phyloP scores from a whole-genome alignment of 169 alveolate genomes.

The Besnoitia besnoiti region DNA sequence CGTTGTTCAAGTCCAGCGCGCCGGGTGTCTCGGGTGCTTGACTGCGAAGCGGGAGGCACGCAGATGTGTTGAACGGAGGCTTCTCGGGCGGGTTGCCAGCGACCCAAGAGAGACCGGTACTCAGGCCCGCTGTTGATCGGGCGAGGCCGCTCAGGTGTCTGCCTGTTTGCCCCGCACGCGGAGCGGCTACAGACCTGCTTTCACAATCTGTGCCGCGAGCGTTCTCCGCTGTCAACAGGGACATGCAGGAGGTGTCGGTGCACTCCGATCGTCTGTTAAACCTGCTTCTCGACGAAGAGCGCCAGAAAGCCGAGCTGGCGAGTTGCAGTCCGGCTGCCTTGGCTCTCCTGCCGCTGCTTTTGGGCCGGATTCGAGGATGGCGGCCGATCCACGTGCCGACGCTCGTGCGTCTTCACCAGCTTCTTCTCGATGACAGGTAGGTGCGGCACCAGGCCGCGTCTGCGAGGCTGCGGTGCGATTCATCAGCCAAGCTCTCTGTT shows the following conservation, averaged over 20 bases:
- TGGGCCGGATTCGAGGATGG: neutral
- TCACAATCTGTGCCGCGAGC: neutral
- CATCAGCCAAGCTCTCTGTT: too few relatives aligned
- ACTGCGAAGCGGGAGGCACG: too few relatives aligned
- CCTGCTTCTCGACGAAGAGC: constrained; percentile 7
- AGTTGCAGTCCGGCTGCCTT: constrained; percentile 40
- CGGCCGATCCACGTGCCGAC: constrained; percentile 10
- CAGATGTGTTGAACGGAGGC: too few relatives aligned
- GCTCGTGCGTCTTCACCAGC: constrained; percentile 22
- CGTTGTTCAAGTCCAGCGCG: too few relatives aligned
- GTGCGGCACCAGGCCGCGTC: neutral
- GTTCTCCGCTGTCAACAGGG: neutral
- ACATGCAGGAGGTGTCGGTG: constrained; percentile 36
- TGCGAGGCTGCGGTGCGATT: neutral
- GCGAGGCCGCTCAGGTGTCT: too few relatives aligned
- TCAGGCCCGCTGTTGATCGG: too few relatives aligned
- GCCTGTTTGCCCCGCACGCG: too few relatives aligned
- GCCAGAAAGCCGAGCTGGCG: constrained; percentile 20
- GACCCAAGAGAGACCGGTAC: too few relatives aligned
- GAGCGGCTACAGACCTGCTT: too few relatives aligned
- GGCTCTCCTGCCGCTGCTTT: constrained; percentile 21
- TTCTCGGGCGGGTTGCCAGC: too few relatives aligned
- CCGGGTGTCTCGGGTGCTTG: too few relatives aligned
- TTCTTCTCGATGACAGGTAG: neutral
- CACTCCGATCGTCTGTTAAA: constrained; percentile 10